Evolutionary conservation across 495 filamentous ascomycete genomes (phyloP), one percentile per base, ranked within the genome.

Genomic region (Wilcoxina mikolae): DNA sequence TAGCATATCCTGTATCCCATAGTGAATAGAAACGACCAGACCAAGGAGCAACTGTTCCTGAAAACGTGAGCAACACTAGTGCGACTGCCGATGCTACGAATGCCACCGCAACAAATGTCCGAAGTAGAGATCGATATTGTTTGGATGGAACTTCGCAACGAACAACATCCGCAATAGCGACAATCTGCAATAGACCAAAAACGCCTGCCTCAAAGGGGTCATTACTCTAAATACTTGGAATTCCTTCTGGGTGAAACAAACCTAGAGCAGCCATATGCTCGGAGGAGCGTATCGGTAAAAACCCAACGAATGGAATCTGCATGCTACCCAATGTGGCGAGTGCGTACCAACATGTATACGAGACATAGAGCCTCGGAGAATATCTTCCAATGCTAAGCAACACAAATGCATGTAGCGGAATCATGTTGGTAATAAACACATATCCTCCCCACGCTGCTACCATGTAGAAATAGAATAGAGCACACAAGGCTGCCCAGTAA

Each of bases 391-490:
- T 99, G 71, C 81, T 87, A 58, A 96, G 79, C 55, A 99, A 76
- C 26, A 96, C 89, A 65, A 99, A 94, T 15, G 87, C 81, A 68
- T 99, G 93, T 46, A 99, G 80, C 33, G 93, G 93, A 39, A 99
- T 82, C 68, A 99, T 73, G 65, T 95, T 96, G 57, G 93, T 99
- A 65, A 99, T 99, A 77, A 99, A 99, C 58, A 95, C 93, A 69
- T 99, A 99, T 67, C 93, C 93, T 74, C 93, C 93, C 93, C 93
- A 99, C 29, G 93, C 91, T 51, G 89, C 88, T 35, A 99, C 93
- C 93, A 99, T 99, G 76, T 99, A 99, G 55, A 93, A 93, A 69
- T 99, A 99, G 72, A 94, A 99, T 55, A 99, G 72, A 31, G 93
- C 93, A 56, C 89, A 89, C 57, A 95, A 73, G 15, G 85, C 89